These are phyloP conservation scores for Neurospora sp. DNA, from an alignment of 2,329 filamentous ascomycete genomes.

Conservation along the genomic window DNA sequence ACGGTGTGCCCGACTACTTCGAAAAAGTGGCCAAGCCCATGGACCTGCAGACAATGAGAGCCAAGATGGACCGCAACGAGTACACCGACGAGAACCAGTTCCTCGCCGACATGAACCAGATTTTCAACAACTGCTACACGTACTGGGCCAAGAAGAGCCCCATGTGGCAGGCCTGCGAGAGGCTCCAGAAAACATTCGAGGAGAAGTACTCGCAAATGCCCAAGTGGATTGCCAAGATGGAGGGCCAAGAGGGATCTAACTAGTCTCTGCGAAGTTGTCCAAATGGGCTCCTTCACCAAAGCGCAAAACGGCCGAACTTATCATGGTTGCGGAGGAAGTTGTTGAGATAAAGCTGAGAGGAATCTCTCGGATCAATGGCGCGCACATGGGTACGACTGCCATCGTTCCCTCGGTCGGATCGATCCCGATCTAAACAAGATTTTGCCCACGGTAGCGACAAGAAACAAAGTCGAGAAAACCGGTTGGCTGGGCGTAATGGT, in stretches of 20 bases:
- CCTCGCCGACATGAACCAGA: conserved; percentile 47
- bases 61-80: conserved; percentile 45
- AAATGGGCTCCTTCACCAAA: neutral
- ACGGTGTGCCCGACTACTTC: conserved; percentile 53
- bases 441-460: neutral
- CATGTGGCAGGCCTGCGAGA: conserved; percentile 46
- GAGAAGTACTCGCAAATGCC: conserved; percentile 43
- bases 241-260: conserved; percentile 28
- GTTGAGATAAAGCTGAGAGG: neutral
- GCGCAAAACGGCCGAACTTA: neutral
- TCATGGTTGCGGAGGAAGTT: neutral
- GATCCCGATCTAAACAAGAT: neutral
- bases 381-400: neutral
- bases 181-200: conserved; percentile 42
- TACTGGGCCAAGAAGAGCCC: conserved; percentile 49
- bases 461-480: neutral
- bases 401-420: neutral
- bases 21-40: conserved; percentile 52
- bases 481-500: neutral
- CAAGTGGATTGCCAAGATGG: conserved; percentile 49
- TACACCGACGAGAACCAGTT: conserved; percentile 47
- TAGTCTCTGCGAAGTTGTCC: neutral
- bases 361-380: neutral
- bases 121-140: conserved; percentile 54
- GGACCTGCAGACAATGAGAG: conserved; percentile 51